phyloP scores from a whole-genome alignment of 2,329 filamentous ascomycete genomes.

The Fragosphaeria purpurea region DNA sequence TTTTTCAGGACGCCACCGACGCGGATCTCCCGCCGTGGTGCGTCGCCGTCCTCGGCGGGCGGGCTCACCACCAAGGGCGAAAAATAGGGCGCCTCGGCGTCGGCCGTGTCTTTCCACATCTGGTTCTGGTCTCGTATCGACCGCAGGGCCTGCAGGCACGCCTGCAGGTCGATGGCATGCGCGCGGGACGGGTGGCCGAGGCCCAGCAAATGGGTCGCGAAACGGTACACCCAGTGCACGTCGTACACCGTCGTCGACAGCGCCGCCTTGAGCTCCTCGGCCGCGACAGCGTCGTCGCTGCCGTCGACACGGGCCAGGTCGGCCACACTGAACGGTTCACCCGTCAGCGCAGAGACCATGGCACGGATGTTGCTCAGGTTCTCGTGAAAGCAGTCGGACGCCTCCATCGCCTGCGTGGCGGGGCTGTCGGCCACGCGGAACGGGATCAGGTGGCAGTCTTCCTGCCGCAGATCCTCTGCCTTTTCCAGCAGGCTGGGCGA shows the following conservation, averaged over 20 bases:
- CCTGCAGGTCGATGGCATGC: conserved; percentile 1
- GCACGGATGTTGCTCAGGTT: conserved; percentile 37
- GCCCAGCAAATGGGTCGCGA: conserved; percentile 19
- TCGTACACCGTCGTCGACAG: conserved; percentile 18
- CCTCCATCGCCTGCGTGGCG: conserved; percentile 12
- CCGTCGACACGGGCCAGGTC: neutral
- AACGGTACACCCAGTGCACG: conserved; percentile 23
- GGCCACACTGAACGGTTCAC: neutral
- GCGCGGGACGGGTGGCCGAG: neutral
- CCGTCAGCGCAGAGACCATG: conserved; percentile 32
- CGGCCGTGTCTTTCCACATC: conserved; percentile 15
- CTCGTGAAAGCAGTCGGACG: conserved; percentile 31
- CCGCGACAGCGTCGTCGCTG: neutral
- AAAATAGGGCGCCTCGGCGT: conserved; percentile 18
- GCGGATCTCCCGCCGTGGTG: conserved; percentile 1
- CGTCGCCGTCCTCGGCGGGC: neutral
- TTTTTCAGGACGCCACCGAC: conserved; percentile 3
- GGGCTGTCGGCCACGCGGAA: conserved; percentile 14
- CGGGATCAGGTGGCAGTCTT: conserved; percentile 22
- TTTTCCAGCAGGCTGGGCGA: conserved; percentile 18
- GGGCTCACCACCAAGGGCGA: conserved; percentile 12
- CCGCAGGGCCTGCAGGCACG: conserved; percentile 17
- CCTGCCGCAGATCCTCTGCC: conserved; percentile 20
- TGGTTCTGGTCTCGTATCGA: conserved; percentile 18
- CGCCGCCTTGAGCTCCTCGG: neutral